Evolutionary conservation across 2,329 filamentous ascomycete species (phyloP).

Genomic region (Nothophoma quercina): DNA sequence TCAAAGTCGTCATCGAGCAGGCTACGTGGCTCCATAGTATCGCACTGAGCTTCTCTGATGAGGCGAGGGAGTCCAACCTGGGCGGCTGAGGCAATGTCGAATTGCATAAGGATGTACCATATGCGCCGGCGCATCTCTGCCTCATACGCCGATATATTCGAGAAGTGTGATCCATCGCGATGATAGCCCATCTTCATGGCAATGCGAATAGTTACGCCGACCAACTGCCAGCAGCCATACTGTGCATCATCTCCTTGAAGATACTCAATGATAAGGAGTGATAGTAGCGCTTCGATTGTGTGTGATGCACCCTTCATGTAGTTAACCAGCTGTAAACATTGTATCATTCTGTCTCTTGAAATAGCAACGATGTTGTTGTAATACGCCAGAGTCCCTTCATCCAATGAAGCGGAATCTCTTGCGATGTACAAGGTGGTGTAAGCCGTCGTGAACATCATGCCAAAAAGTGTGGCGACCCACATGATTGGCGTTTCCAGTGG

Average conservation of each 20-base stretch:
- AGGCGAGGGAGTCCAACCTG: constrained; percentile 55
- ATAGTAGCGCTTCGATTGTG: constrained; percentile 24
- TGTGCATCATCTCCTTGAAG: constrained; percentile 31
- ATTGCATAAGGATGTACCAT: constrained; percentile 37
- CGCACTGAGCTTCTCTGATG: constrained; percentile 52
- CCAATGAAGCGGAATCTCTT: neutral
- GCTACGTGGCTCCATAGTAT: constrained; percentile 55
- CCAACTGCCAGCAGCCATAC: constrained; percentile 34
- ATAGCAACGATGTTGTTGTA: neutral
- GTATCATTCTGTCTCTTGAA: neutral
- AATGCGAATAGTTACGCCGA: constrained; percentile 30
- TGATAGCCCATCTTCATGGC: constrained; percentile 51
- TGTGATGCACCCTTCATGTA: constrained; percentile 30
- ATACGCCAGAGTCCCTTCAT: neutral
- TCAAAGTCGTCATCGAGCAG: constrained; percentile 56
- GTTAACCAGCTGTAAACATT: constrained; percentile 15
- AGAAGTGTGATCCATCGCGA: constrained; percentile 38
- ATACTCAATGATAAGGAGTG: constrained; percentile 30
- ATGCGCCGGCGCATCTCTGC: constrained; percentile 45
- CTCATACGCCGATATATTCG: constrained; percentile 34
- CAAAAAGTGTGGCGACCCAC: constrained; percentile 7
- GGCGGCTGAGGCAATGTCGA: constrained; percentile 39
- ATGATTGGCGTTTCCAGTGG: neutral
- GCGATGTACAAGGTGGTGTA: neutral
- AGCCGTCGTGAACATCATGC: constrained; percentile 2